Base-by-base conservation (phyloP, 208 protist genomes). In the Acanthamoeba castellanii region DNA sequence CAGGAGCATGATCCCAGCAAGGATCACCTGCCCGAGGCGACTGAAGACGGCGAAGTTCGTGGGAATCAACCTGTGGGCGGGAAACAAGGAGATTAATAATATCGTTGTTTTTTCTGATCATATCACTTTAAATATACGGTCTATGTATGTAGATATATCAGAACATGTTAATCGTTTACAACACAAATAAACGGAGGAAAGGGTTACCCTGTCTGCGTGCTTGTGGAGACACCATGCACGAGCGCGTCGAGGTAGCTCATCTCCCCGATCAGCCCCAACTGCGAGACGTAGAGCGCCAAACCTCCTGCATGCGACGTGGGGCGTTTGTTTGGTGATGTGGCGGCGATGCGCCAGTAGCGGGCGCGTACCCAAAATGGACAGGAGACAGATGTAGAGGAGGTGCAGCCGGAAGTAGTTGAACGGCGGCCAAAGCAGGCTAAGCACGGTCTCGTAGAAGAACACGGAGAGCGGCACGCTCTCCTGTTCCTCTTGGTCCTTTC, bases 331-430 rank as follows among this genome's bases (percentile, higher is more conserved):
- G n/a, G n/a, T n/a, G 11, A 16, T 57, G 52, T 16, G n/a, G n/a
- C n/a, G n/a, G n/a, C n/a, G n/a, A n/a, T n/a, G n/a, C n/a, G n/a
- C n/a, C n/a, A n/a, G n/a, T n/a, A n/a, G n/a, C n/a, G n/a, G n/a
- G n/a, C n/a, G n/a, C n/a, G n/a, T n/a, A n/a, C 81, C 81, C 42
- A 64, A n/a, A 22, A 88, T 3, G n/a, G 50, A 88, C 2, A 42
- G 25, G 0, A 64, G 27, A 0, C 42, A 64, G 27, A 88, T 64
- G 81, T 88, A 88, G 81, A 88, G 45, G 27, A 88, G 25, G 81
- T 88, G 81, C 2, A 88, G 20, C 27, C 81, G 81, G 30, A 88
- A 88, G 81, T 66, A 88, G 50, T 88, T 88, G 50, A 88, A 37
- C 0, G 81, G 81, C 0, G 81, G 81, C 81, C 81, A 88, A 1